phyloP scores from a whole-genome alignment of 306 rosid genomes.

The Trichosanthes truncata region DNA sequence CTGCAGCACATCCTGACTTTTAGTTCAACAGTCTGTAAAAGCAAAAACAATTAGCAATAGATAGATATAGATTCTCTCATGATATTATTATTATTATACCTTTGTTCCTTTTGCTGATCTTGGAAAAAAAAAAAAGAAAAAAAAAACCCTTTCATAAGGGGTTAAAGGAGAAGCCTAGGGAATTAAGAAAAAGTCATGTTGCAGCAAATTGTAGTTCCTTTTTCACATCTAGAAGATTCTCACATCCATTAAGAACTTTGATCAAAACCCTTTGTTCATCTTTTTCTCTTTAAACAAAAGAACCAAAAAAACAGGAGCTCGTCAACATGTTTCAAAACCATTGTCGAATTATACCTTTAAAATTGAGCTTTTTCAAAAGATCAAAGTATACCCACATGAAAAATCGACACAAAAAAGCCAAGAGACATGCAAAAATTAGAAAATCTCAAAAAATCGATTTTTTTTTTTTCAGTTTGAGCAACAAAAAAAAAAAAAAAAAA shows the following conservation, averaged over 20 bases:
- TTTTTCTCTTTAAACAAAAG: neutral
- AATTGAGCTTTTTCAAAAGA: neutral
- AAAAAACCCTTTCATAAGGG: neutral
- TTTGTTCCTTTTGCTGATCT: conserved; percentile 20
- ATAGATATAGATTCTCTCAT: neutral
- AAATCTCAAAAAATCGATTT: neutral
- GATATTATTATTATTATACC: conserved; percentile 22
- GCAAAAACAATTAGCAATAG: conserved; percentile 11
- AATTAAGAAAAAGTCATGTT: conserved; percentile 25
- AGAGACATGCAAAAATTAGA: neutral
- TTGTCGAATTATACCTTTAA: neutral
- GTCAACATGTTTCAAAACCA: neutral
- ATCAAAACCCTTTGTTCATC: neutral
- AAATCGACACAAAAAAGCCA: neutral
- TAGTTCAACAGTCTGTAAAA: conserved; percentile 88
- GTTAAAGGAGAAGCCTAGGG: conserved; percentile 13
- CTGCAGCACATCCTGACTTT: conserved; percentile 96
- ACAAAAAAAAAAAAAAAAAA: neutral
- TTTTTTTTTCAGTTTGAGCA: neutral
- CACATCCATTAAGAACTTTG: neutral
- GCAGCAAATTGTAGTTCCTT: neutral
- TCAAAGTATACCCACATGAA: neutral
- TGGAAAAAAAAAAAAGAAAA: neutral
- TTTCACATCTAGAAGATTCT: neutral
- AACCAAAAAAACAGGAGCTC: neutral